Conservation (phyloP, 768 basidiomycete species). For the Hypholoma fasciculare region DNA sequence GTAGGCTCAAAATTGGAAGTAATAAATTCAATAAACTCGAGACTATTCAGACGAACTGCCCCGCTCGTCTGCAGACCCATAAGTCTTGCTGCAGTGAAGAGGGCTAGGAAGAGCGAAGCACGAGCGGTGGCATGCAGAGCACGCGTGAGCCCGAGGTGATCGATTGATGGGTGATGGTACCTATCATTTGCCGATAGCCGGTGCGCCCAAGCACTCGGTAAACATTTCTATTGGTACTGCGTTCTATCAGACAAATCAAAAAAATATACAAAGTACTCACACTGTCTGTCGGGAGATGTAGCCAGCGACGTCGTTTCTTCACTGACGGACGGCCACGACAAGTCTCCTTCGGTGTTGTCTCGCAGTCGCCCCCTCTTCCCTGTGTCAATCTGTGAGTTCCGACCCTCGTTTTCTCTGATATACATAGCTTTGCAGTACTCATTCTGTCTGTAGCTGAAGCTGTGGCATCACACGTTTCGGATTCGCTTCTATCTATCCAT, state of each 20-base stretch:
- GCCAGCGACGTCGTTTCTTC: not conserved
- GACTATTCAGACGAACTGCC: too few species aligned
- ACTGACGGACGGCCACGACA: conserved; percentile 5
- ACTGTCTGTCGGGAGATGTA: conserved; percentile 6
- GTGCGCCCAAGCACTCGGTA: conserved; percentile 1
- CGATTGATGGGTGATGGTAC: conserved; percentile 2
- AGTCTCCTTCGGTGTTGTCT: not conserved
- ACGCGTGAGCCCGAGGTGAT: not conserved
- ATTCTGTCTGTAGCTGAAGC: conserved; percentile 3
- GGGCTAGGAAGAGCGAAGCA: not conserved
- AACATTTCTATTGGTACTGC: conserved; percentile 2
- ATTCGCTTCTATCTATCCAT: conserved; percentile 14
- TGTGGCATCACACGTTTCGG: conserved; percentile 16
- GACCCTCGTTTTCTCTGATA: not conserved
- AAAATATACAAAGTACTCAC: conserved; percentile 2
- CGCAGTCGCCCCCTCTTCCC: not conserved
- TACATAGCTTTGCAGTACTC: not conserved
- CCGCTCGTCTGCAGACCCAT: too few species aligned
- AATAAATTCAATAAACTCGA: too few species aligned
- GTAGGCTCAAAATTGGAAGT: too few species aligned
- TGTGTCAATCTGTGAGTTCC: not conserved
- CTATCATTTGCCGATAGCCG: not conserved
- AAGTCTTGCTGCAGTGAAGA: too few species aligned
- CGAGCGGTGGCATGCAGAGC: not conserved
- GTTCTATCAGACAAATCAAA: conserved; percentile 7